Conservation (phyloP, 1,284 basidiomycete species). For the Puccinia polysora region DNA sequence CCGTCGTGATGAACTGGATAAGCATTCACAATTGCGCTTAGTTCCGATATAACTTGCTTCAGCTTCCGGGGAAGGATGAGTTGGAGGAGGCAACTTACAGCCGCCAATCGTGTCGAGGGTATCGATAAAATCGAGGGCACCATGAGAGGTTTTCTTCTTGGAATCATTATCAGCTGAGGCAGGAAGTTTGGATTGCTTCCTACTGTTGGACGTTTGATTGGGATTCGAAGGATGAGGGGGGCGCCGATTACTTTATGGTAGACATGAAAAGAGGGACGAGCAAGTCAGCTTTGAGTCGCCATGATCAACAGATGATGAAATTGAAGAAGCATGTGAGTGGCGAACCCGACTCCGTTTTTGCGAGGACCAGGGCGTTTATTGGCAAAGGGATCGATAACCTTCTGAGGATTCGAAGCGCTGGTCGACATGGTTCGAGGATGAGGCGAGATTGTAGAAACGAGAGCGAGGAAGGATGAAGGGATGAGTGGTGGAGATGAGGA, state of each 20-base stretch:
- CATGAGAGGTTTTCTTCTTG: conserved; percentile 3
- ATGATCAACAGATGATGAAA: not conserved
- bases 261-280: conserved; percentile 2
- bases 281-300: not conserved
- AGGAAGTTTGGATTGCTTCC: conserved; percentile 6
- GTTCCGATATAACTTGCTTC: too few species aligned
- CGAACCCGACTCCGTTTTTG: not conserved
- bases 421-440: too few species aligned
- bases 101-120: conserved; percentile 39
- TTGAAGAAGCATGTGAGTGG: not conserved
- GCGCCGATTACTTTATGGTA: not conserved
- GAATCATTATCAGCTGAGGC: not conserved
- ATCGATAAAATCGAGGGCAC: conserved; percentile 34
- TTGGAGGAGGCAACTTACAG: conserved; percentile 9
- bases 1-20: conserved; percentile 65
- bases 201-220: not conserved
- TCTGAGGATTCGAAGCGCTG: too few species aligned
- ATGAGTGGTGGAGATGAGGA: not conserved
- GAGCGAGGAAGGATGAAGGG: too few species aligned
- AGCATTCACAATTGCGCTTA: too few species aligned
- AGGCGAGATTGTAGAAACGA: not conserved
- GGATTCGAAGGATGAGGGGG: conserved; percentile 18
- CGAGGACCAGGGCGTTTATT: too few species aligned
- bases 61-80: not conserved
- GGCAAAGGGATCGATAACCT: too few species aligned